Evolutionary conservation across 441 rosid species (phyloP).

Genomic region (Biscutella auriculata): DNA sequence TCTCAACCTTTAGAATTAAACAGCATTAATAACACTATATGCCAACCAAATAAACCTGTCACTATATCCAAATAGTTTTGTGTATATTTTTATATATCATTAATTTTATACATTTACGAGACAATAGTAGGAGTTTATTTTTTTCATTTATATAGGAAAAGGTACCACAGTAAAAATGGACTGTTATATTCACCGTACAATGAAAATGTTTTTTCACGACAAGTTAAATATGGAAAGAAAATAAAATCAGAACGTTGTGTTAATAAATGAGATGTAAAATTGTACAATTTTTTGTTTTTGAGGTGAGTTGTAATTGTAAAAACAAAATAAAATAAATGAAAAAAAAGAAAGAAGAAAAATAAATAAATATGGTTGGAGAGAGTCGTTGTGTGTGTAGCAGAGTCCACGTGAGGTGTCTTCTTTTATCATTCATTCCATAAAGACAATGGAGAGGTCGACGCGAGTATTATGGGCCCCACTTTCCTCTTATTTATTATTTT

Average conservation of each 20-base stretch:
- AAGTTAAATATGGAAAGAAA: constrained; percentile 19
- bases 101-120: not conserved
- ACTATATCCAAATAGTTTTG: not conserved
- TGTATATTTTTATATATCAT: not conserved
- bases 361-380: constrained; percentile 21
- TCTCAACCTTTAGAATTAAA: not conserved
- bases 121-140: not conserved
- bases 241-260: constrained; percentile 21
- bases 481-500: not conserved
- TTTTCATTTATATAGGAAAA: not conserved
- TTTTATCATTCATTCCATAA: constrained; percentile 26
- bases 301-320: too few species aligned
- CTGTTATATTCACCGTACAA: constrained; percentile 20
- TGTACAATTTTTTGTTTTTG: too few species aligned
- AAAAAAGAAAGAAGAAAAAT: not conserved
- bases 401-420: constrained; percentile 35
- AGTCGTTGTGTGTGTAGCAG: constrained; percentile 27
- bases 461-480: constrained; percentile 13
- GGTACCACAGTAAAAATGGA: constrained; percentile 12
- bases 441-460: constrained; percentile 27
- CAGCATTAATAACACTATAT: not conserved
- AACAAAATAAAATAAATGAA: not conserved
- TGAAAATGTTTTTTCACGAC: constrained; percentile 15
- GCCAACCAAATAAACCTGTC: not conserved
- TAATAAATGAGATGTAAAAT: constrained; percentile 16